Evolutionary conservation across 2,329 filamentous ascomycete genomes (phyloP), one percentile per base, ranked within the genome.

Genomic region (Mariannaea sp.): DNA sequence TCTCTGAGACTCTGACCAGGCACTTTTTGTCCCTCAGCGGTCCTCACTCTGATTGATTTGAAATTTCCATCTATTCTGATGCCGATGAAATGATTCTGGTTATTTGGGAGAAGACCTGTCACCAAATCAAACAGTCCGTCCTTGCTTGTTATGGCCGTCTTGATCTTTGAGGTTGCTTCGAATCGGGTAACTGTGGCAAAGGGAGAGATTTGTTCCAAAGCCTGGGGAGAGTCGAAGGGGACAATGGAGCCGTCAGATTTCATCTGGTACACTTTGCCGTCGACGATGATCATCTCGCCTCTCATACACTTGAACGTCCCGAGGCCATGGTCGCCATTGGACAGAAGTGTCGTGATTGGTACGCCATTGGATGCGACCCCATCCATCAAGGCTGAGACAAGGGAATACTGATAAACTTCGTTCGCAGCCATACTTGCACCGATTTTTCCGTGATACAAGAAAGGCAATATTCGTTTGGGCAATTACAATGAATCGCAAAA

Each of bases 231-330:
- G 1, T 54, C 55, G 2, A 61, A 39, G 0, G 48, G 44, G 7
- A 38, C 1, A 1, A 59, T 52, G 1, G 55, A 59, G 1, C 57
- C 57, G 14, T 62, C 57, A 1, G 51, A 33, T 4, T 53, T 62
- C 54, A 62, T 60, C 3, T 60, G 47, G 7, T 58, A 62, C 2
- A 60, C 16, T 2, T 24, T 4, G 1, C 55, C 59, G 22, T 60
- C 57, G 0, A 62, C 39, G 14, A 62, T 60, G 29, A 62, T 59
- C 60, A 62, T 62, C 12, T 62, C 60, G 1, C 60, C 60, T 3
- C 45, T 48, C 59, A 62, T 62, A 9, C 60, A 45, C 17, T 52
- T 55, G 47, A 62, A 62, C 8, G 60, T 62, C n/a, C 60, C 60
- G 2, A 62, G 51, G 2, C 60, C 60, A 3, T 60, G 57, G 7